Base-by-base conservation (phyloP, 1,284 basidiomycete species). In the Pseudozyma thailandica region DNA sequence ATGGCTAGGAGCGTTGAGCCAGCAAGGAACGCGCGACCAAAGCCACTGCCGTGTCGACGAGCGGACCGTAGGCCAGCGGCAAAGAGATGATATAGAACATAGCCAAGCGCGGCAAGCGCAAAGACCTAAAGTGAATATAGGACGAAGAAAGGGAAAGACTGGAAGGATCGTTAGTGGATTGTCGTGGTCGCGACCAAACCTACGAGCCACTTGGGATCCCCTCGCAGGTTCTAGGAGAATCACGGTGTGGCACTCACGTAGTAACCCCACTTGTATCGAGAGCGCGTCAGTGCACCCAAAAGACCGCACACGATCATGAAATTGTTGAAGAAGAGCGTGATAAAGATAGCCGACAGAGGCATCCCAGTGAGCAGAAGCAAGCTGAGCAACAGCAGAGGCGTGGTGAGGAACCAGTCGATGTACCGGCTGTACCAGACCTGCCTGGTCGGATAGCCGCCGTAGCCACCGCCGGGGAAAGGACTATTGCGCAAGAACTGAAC, bases 311-410 rank as follows among this genome's bases (percentile, higher is more conserved):
- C 79, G 64, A 88, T 86, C 74, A 80, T 77, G 31, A 78, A 50
- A 15, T 74, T 16, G 62, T 85, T 84, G 79, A 88, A 87, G 83
- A 89, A 89, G 66, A 87, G 76, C 16, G 85, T 83, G 21, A 84
- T 79, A 74, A 89, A 84, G 73, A 89, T 87, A 73, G 86, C 84
- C 35, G 85, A 85, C 4, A 88, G 82, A 5, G 88, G 85, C 41
- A 88, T 76, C 6, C 85, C 86, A 37, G 87, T 87, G 33, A 86
- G 83, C 56, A 88, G 83, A 18, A 88, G 81, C 25, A 89, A 79
- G 46, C 84, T 83, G 50, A 89, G 84, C 7, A 89, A 83, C 7
- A 89, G 73, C 7, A 87, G 78, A 3, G 89, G 88, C 12, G 87
- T 86, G 44, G 86, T 88, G 83, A 88, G 68, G 28, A 61, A 68